Conservation (phyloP, 805 yeast genomes). For the Metschnikowia drakensbergensis region DNA sequence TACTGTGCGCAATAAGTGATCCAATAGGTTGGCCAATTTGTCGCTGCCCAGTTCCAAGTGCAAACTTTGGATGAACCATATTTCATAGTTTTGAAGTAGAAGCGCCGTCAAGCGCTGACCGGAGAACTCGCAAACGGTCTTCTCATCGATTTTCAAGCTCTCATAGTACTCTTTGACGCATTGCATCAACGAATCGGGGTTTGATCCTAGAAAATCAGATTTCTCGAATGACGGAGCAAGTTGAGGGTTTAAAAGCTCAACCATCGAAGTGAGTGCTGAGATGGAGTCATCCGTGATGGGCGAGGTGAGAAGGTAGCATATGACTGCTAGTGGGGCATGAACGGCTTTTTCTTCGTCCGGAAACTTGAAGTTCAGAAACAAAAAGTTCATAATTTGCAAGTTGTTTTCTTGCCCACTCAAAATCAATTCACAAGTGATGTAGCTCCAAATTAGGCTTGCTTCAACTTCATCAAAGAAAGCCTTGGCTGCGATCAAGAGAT, state of each 20-base stretch:
- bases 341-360: conserved; percentile 84
- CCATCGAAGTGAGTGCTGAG: conserved; percentile 37
- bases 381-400: conserved; percentile 52
- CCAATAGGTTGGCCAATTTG: conserved; percentile 15
- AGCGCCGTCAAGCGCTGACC: conserved; percentile 15
- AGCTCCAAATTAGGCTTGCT: conserved; percentile 72
- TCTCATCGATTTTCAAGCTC: not conserved
- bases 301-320: conserved; percentile 39
- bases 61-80: conserved; percentile 18
- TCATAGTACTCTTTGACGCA: conserved; percentile 1
- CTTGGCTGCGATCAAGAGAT: conserved; percentile 55
- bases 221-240: conserved; percentile 35
- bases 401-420: conserved; percentile 24
- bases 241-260: conserved; percentile 59
- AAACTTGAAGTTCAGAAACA: conserved; percentile 63
- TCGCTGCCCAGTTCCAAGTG: conserved; percentile 15
- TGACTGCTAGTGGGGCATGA: conserved; percentile 70
- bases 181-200: not conserved
- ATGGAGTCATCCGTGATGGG: conserved; percentile 29
- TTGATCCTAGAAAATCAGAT: not conserved
- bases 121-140: not conserved
- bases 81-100: conserved; percentile 18
- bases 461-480: conserved; percentile 85
- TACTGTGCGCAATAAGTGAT: not conserved
- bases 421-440: conserved; percentile 45